A percentile compares a stretch with the other conserved stretches of the same genome.
Conservation (phyloP, 768 basidiomycete genomes). For the Chalciporus chontae region DNA sequence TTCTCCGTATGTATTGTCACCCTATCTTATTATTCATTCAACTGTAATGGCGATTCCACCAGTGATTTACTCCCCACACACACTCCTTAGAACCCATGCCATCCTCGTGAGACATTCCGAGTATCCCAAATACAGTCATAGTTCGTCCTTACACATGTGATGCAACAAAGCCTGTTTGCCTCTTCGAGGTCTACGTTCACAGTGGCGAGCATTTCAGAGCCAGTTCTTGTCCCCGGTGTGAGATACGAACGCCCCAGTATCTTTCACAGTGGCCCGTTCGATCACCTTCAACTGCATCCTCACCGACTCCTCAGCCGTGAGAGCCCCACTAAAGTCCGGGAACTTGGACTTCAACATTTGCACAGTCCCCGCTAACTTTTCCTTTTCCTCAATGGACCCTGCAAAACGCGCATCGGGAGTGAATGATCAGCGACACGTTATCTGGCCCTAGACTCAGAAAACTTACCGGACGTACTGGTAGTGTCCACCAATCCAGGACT, state of each 20-base stretch:
- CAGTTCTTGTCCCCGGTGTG: slow-evolving; percentile 24
- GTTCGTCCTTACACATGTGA: too few species aligned
- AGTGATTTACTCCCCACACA: neutral
- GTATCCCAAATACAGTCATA: neutral
- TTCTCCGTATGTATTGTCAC: slow-evolving; percentile 13
- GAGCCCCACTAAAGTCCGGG: slow-evolving; percentile 18
- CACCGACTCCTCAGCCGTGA: slow-evolving; percentile 16
- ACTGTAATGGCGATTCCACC: slow-evolving; percentile 18
- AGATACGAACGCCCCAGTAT: slow-evolving; percentile 22
- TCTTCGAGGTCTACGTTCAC: too few species aligned
- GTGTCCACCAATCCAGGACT: too few species aligned
- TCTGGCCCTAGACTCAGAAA: too few species aligned
- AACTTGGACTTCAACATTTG: slow-evolving; percentile 11
- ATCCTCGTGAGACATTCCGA: neutral
- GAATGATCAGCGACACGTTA: too few species aligned
- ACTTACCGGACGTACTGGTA: too few species aligned
- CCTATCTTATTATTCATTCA: slow-evolving; percentile 17
- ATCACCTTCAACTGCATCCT: slow-evolving; percentile 16
- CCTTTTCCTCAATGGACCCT: too few species aligned
- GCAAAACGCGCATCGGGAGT: too few species aligned
- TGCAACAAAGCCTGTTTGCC: too few species aligned
- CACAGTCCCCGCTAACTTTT: too few species aligned
- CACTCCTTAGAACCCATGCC: neutral
- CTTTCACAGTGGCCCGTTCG: slow-evolving; percentile 2
- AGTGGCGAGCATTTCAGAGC: slow-evolving; percentile 6